phyloP scores from a whole-genome alignment of 2,329 filamentous ascomycete species.

The Arachnomyces sp. region DNA sequence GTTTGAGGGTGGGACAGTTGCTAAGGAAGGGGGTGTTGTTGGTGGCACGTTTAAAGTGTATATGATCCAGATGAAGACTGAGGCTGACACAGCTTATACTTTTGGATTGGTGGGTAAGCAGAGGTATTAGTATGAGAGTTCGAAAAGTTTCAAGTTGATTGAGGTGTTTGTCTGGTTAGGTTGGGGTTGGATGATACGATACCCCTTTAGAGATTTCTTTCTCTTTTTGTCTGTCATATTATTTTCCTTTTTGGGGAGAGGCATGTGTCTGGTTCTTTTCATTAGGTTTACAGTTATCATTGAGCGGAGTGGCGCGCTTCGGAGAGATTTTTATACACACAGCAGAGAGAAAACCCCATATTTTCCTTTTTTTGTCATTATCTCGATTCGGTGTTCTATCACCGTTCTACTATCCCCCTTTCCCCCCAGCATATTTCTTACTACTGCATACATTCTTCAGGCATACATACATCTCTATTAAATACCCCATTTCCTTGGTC shows the following conservation, averaged over 20 bases:
- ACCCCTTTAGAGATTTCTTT: not conserved
- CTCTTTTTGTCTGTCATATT: not conserved
- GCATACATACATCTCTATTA: too few species aligned
- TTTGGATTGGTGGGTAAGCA: slow-evolving; percentile 47
- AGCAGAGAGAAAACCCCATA: too few species aligned
- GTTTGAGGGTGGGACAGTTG: slow-evolving; percentile 52
- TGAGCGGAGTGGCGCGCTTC: too few species aligned
- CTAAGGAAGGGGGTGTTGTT: slow-evolving; percentile 50
- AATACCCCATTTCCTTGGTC: too few species aligned
- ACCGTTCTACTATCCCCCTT: too few species aligned
- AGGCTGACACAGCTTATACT: slow-evolving; percentile 47
- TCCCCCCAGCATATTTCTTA: too few species aligned
- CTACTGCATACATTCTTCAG: too few species aligned
- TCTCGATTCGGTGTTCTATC: too few species aligned
- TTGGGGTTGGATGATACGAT: not conserved
- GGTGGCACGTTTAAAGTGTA: slow-evolving; percentile 51
- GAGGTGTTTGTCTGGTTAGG: not conserved
- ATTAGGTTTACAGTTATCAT: too few species aligned
- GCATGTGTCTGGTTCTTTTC: not conserved
- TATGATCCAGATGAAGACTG: slow-evolving; percentile 55
- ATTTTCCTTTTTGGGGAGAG: not conserved
- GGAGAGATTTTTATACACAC: too few species aligned
- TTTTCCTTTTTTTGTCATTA: too few species aligned
- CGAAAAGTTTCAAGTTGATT: not conserved
- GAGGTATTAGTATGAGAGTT: slow-evolving; percentile 33